Evolutionary conservation across 108 stramenopile genomes (phyloP), one percentile per base, ranked within the genome.

Genomic region (Discostella stelligeroides): DNA sequence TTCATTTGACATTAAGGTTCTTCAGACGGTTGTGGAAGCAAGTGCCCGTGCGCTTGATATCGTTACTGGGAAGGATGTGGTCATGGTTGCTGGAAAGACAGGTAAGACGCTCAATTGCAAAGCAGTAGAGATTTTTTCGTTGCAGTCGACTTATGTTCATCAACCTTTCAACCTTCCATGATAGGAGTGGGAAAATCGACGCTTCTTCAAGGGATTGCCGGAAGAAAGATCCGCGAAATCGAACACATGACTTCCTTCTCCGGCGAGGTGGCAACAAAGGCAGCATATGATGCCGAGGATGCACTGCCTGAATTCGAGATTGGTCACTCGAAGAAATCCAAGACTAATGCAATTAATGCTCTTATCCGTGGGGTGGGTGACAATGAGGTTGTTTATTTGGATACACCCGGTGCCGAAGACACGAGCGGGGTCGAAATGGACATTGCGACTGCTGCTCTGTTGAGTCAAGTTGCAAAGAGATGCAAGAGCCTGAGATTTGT

Each of bases 401-500:
- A 87, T 54, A 59, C 82, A 15, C 86, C 86, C 15, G 86, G 86
- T 4, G 79, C 80, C 18, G 83, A 87, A 70, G 86, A 87, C 42
- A 87, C 86, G 7, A 54, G 68, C 43, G 82, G 83, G 9, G 38
- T 72, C 34, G 86, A 84, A 53, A 70, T 87, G 39, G 86, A 87
- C 72, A 83, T 87, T 73, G 84, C 82, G 3, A 87, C 86, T 43
- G 79, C 75, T 39, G 74, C 76, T 47, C 72, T 87, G 61, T 56
- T 87, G 4, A 66, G 70, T 40, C 79, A 84, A 46, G 83, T 87
- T 41, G 83, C 84, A 60, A 82, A 80, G 68, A 46, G 70, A 50
- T 73, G 80, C 56, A 79, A 65, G 59, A 72, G 76, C 48, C 65
- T 87, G 20, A 72, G 69, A 11, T 84, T 87, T 66, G 75, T 84